phyloP scores from a whole-genome alignment of 1,284 basidiomycete genomes.

The Vanrija sp. region DNA sequence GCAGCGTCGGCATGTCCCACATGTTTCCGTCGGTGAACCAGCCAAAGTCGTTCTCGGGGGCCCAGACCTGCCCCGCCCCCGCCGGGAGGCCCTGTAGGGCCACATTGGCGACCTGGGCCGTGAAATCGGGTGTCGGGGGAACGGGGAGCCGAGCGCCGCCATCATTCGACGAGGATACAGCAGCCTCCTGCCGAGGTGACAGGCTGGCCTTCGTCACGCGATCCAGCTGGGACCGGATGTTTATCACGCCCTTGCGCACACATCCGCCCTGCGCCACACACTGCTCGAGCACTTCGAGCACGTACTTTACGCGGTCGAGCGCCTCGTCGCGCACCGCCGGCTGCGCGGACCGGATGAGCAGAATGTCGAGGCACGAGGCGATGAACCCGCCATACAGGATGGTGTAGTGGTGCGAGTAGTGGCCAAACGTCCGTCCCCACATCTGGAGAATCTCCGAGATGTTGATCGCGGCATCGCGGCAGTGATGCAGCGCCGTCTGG shows the following conservation, averaged over 20 bases:
- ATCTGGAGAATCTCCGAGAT: constrained; percentile 9
- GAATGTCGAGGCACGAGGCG: constrained; percentile 12
- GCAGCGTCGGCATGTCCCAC: constrained; percentile 12
- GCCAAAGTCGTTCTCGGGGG: too few species aligned
- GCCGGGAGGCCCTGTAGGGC: too few species aligned
- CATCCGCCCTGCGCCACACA: constrained; percentile 11
- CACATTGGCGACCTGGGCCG: too few species aligned
- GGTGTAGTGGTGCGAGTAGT: constrained; percentile 12
- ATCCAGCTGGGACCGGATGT: constrained; percentile 12
- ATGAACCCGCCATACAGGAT: constrained; percentile 16
- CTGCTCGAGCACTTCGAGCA: constrained; percentile 16
- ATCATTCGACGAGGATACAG: too few species aligned
- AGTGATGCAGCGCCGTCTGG: constrained; percentile 5
- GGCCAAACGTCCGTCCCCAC: constrained; percentile 15
- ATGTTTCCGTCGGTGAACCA: constrained; percentile 9
- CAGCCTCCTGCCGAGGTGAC: background rate
- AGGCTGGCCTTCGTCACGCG: constrained; percentile 1
- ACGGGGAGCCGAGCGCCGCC: too few species aligned
- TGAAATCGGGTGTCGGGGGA: too few species aligned
- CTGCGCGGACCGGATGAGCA: constrained; percentile 20
- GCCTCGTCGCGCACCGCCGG: constrained; percentile 16
- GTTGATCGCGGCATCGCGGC: constrained; percentile 10
- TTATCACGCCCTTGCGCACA: constrained; percentile 10
- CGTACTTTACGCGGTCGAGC: constrained; percentile 11
- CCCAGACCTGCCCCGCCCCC: too few species aligned